A percentile compares a stretch with the other conserved stretches of the same genome.
phyloP scores from a whole-genome alignment of 805 yeast genomes.

The Yarrowia porcina region DNA sequence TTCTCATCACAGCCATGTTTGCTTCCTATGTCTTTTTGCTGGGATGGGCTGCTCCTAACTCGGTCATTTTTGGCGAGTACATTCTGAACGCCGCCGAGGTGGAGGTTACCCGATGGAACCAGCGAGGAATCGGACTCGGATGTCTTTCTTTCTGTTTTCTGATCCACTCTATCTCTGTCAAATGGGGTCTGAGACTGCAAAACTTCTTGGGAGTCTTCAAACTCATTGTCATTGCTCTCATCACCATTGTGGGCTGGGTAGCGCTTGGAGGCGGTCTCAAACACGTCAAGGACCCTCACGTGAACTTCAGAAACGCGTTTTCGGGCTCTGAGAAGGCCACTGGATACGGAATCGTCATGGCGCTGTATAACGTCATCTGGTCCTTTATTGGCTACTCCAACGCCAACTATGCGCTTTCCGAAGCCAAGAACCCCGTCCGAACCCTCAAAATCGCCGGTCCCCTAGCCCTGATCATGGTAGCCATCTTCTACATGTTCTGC shows the following conservation, averaged over 20 bases:
- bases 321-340: slow-evolving; percentile 42
- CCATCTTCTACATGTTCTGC: slow-evolving; percentile 67
- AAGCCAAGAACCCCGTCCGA: slow-evolving; percentile 67
- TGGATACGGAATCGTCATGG: slow-evolving; percentile 50
- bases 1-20: slow-evolving; percentile 60
- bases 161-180: slow-evolving; percentile 58
- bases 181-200: slow-evolving; percentile 64
- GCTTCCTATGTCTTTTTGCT: slow-evolving; percentile 70
- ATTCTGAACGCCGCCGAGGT: slow-evolving; percentile 69
- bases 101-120: slow-evolving; percentile 69
- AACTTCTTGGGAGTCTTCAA: slow-evolving; percentile 68
- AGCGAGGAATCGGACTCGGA: slow-evolving; percentile 72
- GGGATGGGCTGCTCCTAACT: slow-evolving; percentile 86
- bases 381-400: slow-evolving; percentile 80
- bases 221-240: slow-evolving; percentile 64
- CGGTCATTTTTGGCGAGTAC: slow-evolving; percentile 76
- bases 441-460: slow-evolving; percentile 75
- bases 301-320: slow-evolving; percentile 60
- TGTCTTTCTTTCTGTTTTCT: slow-evolving; percentile 68
- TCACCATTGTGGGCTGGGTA: slow-evolving; percentile 77
- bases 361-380: slow-evolving; percentile 80
- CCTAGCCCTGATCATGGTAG: slow-evolving; percentile 56
- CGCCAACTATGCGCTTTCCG: slow-evolving; percentile 79
- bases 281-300: slow-evolving; percentile 49
- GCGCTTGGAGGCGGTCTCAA: slow-evolving; percentile 70